Percentiles rank a stretch among this genome's conserved stretches.
phyloP scores from a whole-genome alignment of 306 rosid species.

The Acacia confusa region DNA sequence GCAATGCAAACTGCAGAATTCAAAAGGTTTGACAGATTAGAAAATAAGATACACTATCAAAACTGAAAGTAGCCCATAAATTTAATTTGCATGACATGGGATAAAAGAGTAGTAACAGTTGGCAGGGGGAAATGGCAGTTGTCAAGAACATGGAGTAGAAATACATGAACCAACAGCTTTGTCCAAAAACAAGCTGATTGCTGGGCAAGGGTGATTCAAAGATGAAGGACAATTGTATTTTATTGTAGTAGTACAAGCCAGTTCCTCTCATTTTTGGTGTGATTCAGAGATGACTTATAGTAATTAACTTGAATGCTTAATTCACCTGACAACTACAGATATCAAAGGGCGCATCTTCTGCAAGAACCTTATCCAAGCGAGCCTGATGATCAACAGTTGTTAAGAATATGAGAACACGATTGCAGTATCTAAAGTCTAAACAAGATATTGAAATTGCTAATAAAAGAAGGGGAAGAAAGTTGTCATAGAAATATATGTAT shows the following conservation, averaged over 20 bases:
- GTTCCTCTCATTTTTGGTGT: neutral
- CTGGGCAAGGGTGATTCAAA: neutral
- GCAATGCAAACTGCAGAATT: slow-evolving; percentile 27
- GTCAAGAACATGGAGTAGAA: neutral
- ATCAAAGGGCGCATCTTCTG: slow-evolving; percentile 57
- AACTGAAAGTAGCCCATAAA: neutral
- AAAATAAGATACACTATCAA: neutral
- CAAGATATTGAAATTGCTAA: slow-evolving; percentile 17
- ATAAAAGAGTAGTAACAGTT: neutral
- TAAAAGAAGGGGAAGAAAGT: neutral
- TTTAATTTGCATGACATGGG: neutral
- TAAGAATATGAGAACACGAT: slow-evolving; percentile 19
- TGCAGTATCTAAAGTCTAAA: slow-evolving; percentile 27
- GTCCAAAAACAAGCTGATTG: neutral
- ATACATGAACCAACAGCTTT: neutral
- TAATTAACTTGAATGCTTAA: slow-evolving; percentile 20
- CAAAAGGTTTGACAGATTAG: neutral
- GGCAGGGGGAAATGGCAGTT: neutral
- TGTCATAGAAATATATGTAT: neutral
- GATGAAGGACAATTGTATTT: neutral
- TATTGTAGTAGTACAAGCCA: neutral
- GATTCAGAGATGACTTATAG: neutral
- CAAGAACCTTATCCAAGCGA: slow-evolving; percentile 79
- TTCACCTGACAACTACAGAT: slow-evolving; percentile 31
- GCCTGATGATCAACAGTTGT: slow-evolving; percentile 47